phyloP scores from a whole-genome alignment of 2,329 filamentous ascomycete genomes.

The Fusarium sp. region DNA sequence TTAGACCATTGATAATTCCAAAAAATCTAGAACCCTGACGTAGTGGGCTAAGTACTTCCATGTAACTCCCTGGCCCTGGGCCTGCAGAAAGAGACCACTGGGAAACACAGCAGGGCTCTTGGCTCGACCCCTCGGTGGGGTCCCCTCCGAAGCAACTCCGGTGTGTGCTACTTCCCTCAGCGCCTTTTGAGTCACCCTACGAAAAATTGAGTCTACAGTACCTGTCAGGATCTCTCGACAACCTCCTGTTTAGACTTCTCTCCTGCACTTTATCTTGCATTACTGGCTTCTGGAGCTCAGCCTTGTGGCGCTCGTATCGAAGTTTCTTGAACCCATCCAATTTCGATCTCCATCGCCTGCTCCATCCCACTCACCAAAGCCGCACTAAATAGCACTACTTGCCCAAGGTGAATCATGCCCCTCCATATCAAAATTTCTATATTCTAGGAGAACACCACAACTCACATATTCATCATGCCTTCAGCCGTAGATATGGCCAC shows the following conservation, averaged over 20 bases:
- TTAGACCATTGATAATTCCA: conserved; percentile 44
- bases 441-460: conserved; percentile 24
- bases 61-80: conserved; percentile 19
- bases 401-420: conserved; percentile 30
- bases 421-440: conserved; percentile 35
- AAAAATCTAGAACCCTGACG: conserved; percentile 44
- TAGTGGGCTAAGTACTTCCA: conserved; percentile 33
- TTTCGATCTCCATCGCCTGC: conserved; percentile 17
- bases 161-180: conserved; percentile 15
- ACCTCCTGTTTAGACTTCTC: conserved; percentile 14
- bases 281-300: conserved; percentile 11
- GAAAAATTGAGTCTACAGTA: conserved; percentile 27
- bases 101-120: conserved; percentile 3
- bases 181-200: conserved; percentile 34
- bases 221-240: neutral
- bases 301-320: conserved; percentile 29
- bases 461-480: conserved; percentile 47
- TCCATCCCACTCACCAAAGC: conserved; percentile 18
- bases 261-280: conserved; percentile 17
- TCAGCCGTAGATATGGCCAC: conserved; percentile 53
- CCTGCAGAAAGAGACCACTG: conserved; percentile 20
- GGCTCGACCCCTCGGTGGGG: conserved; percentile 45
- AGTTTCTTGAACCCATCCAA: conserved; percentile 22
- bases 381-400: conserved; percentile 33
- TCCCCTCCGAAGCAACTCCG: conserved; percentile 48